phyloP scores from a whole-genome alignment of 352 stramenopile genomes.

The Globisporangium abappressorium region DNA sequence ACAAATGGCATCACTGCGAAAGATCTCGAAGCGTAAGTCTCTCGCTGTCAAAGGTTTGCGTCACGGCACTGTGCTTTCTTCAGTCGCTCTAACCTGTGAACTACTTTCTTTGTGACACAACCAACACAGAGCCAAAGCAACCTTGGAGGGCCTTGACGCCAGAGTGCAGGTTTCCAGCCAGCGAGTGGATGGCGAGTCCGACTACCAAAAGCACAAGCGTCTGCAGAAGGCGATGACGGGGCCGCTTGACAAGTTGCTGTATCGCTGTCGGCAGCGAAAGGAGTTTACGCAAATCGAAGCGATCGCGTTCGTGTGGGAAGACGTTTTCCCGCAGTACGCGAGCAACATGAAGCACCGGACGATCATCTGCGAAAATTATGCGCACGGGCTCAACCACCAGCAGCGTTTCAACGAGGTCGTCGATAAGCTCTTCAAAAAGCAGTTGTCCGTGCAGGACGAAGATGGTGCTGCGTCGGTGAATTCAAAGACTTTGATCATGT shows the following conservation, averaged over 20 bases:
- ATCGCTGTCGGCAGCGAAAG: slow-evolving; percentile 25
- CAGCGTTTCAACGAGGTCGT: slow-evolving; percentile 54
- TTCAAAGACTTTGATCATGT: slow-evolving; percentile 29
- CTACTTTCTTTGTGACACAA: not conserved
- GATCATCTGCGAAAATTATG: slow-evolving; percentile 55
- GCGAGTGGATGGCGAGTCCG: slow-evolving; percentile 22
- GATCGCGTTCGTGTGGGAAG: slow-evolving; percentile 42
- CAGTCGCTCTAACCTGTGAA: not conserved
- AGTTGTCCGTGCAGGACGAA: slow-evolving; percentile 14
- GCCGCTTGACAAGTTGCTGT: slow-evolving; percentile 48
- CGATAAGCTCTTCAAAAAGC: slow-evolving; percentile 35
- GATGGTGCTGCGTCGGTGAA: not conserved
- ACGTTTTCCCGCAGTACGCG: slow-evolving; percentile 51
- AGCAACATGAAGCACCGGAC: slow-evolving; percentile 35
- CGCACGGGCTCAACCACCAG: slow-evolving; percentile 42
- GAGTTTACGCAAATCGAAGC: slow-evolving; percentile 50
- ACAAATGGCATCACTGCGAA: slow-evolving; percentile 9
- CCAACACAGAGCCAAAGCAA: slow-evolving; percentile 16
- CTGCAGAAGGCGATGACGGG: slow-evolving; percentile 50
- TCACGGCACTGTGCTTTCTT: not conserved
- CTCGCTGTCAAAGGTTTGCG: not conserved
- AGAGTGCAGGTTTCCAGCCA: slow-evolving; percentile 8
- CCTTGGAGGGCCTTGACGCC: slow-evolving; percentile 7
- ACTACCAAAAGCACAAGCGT: slow-evolving; percentile 32
- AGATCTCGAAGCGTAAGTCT: slow-evolving; percentile 16